Evolutionary conservation across 352 stramenopile genomes (phyloP), one percentile per base, ranked within the genome.

Genomic region (Pythium pyrilobum): DNA sequence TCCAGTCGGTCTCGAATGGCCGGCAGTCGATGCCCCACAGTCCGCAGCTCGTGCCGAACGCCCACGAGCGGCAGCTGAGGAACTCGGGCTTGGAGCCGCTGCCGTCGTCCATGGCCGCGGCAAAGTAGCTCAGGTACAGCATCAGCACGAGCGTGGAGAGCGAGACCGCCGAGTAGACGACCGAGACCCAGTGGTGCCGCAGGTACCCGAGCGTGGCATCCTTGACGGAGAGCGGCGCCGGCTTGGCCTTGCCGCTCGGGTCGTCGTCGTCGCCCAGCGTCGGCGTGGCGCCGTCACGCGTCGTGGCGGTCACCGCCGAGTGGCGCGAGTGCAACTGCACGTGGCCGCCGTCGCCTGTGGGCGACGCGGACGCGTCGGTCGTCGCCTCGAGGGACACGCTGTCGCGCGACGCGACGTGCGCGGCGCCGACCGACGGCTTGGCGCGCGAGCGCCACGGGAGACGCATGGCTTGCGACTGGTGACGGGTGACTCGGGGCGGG

Each of bases 51-150:
- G 69, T 73, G 16, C 71, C 77, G 38, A 71, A 93, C 0, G 66
- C 78, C 77, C 81, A 91, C 0, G 72, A 77, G 16, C 81, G 69
- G 37, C 83, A 93, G 24, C 71, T 72, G 25, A 92, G 51, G 40
- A 87, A 88, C 24, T 84, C 74, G 0, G 78, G 81, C 10, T 34
- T 34, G 2, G 38, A 54, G 13, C 33, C 41, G 16, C 55, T 66
- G 27, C 60, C 73, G 18, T 77, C 56, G 4, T 83, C 66, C 66
- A 90, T 83, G 5, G 51, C 63, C 0, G 81, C 78, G 2, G 77
- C 77, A 42, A 90, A 93, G 62, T 84, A 91, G 59, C 81, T 91
- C 46, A 88, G 44, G 55, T 90, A 87, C 9, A 85, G 31, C 28
- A 92, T 62, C 66, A 91, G 40, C 27, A 87, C 42, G 18, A 89